Conservation (phyloP, 768 basidiomycete species). For the Agrocybe chaxingu region DNA sequence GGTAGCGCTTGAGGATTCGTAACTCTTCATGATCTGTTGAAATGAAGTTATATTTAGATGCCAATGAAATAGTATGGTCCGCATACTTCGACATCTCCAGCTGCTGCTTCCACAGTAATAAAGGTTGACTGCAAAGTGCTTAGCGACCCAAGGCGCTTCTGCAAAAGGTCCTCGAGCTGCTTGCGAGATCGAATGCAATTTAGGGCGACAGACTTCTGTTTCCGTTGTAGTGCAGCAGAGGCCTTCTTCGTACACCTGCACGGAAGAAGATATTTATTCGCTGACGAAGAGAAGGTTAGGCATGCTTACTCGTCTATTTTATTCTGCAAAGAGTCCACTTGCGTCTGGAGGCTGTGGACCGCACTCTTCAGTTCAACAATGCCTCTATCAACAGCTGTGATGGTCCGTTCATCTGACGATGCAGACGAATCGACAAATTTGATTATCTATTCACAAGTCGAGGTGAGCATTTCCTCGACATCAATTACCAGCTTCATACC, state of each 20-base stretch:
- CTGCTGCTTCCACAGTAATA: slow-evolving; percentile 83
- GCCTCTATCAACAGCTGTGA: slow-evolving; percentile 80
- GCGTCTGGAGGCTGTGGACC: slow-evolving; percentile 60
- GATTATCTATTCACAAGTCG: slow-evolving; percentile 53
- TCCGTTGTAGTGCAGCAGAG: slow-evolving; percentile 57
- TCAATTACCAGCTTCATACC: slow-evolving; percentile 38
- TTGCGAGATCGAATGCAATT: slow-evolving; percentile 80
- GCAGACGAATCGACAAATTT: slow-evolving; percentile 61
- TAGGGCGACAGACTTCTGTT: slow-evolving; percentile 72
- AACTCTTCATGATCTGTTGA: slow-evolving; percentile 80
- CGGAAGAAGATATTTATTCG: background rate
- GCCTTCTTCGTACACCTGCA: slow-evolving; percentile 69
- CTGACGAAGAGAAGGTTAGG: background rate
- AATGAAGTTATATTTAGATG: background rate
- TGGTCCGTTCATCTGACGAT: slow-evolving; percentile 33
- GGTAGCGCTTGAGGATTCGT: slow-evolving; percentile 79
- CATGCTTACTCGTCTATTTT: slow-evolving; percentile 69
- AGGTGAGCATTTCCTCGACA: background rate
- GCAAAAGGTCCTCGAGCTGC: slow-evolving; percentile 71
- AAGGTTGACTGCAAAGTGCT: slow-evolving; percentile 75
- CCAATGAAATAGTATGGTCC: background rate
- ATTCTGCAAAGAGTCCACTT: slow-evolving; percentile 64
- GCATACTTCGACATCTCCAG: slow-evolving; percentile 80
- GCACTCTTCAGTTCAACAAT: slow-evolving; percentile 79
- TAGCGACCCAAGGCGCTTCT: slow-evolving; percentile 71